Evolutionary conservation across 805 yeast genomes (phyloP).

Genomic region (Candida schatavii): DNA sequence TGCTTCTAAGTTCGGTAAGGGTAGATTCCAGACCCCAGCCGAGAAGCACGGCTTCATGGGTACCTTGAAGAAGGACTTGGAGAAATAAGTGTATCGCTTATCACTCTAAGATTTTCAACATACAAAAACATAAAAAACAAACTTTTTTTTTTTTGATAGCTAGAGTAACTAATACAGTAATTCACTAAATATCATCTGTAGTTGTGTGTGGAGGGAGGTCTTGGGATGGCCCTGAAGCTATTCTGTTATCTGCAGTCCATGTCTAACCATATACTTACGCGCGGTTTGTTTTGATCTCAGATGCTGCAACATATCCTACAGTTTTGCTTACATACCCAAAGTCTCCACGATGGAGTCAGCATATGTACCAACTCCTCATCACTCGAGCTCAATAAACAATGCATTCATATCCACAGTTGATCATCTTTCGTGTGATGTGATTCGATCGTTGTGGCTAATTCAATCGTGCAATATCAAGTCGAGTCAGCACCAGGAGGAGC

Average conservation of each 20-base stretch:
- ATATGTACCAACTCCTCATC: slow-evolving; percentile 7
- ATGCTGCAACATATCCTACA: too few species aligned
- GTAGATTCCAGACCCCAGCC: slow-evolving; percentile 99
- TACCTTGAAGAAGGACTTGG: slow-evolving; percentile 97
- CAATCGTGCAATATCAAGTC: slow-evolving; percentile 34
- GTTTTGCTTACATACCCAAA: too few species aligned
- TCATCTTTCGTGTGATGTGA: slow-evolving; percentile 42
- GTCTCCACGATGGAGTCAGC: slow-evolving; percentile 9
- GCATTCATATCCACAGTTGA: slow-evolving; percentile 42
- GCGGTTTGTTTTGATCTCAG: too few species aligned
- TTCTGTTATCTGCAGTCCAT: too few species aligned
- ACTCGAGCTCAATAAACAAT: slow-evolving; percentile 29
- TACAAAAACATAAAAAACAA: not conserved
- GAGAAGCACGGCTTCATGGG: slow-evolving; percentile 99
- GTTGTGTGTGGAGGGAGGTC: too few species aligned
- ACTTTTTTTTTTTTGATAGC: not conserved
- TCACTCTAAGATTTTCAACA: not conserved
- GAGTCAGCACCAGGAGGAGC: slow-evolving; percentile 17
- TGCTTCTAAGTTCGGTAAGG: slow-evolving; percentile 99
- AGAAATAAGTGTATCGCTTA: slow-evolving; percentile 19
- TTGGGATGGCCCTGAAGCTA: too few species aligned
- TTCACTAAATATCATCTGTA: too few species aligned
- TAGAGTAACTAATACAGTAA: not conserved
- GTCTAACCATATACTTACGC: too few species aligned
- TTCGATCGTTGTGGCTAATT: slow-evolving; percentile 42